A percentile compares a stretch with the other conserved stretches of the same genome.
Evolutionary conservation across 768 basidiomycete species (phyloP).

Genomic region (Tulasnella sp.): DNA sequence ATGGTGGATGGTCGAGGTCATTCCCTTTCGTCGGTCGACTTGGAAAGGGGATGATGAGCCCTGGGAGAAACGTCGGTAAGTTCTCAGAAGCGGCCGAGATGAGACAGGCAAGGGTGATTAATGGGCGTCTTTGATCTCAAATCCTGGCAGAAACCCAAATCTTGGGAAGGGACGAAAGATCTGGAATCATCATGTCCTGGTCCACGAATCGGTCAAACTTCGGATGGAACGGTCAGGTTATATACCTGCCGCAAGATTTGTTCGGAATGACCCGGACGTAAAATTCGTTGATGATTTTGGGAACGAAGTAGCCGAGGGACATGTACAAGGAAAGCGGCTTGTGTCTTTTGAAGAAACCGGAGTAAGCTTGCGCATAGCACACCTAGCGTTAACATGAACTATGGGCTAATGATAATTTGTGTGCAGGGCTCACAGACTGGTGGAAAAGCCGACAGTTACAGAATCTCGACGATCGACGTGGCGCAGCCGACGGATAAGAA

Average conservation of each 20-base stretch:
- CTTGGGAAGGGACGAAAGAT: background rate
- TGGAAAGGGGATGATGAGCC: background rate
- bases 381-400: no score
- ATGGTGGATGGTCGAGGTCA: background rate
- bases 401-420: no score
- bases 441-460: no score
- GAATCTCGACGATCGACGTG: no score
- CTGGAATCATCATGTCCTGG: background rate
- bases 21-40: background rate
- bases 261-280: background rate
- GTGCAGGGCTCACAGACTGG: no score
- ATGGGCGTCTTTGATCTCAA: background rate
- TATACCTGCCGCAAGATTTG: background rate
- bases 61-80: background rate
- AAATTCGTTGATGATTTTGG: background rate
- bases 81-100: background rate
- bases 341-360: background rate
- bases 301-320: background rate
- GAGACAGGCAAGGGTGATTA: no score
- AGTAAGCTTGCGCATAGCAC: no score
- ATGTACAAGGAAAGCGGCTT: background rate
- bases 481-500: no score
- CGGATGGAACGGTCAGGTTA: background rate
- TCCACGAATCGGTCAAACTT: background rate
- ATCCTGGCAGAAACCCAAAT: background rate